Conservation (phyloP, 768 basidiomycete genomes). For the Pleurotus djamor region DNA sequence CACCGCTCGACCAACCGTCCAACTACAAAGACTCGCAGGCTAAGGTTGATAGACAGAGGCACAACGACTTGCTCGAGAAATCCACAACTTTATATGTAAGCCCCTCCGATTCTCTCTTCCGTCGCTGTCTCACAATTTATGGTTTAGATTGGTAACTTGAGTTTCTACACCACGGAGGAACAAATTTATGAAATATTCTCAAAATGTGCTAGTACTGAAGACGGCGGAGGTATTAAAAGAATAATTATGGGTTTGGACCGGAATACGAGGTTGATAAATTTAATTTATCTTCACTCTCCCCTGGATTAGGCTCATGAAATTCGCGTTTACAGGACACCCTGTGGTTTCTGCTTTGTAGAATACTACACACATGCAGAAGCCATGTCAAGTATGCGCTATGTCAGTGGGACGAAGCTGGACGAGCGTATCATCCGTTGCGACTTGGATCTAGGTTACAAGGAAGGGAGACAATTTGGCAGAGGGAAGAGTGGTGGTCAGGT, state of each 20-base stretch:
- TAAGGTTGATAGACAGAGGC: conserved; percentile 73
- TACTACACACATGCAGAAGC: conserved; percentile 96
- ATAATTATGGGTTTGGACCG: conserved; percentile 95
- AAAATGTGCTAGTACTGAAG: conserved; percentile 85
- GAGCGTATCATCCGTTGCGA: conserved; percentile 98
- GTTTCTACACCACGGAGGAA: conserved; percentile 94
- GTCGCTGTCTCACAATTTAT: conserved; percentile 10
- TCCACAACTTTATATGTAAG: conserved; percentile 92
- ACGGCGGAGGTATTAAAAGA: conserved; percentile 87
- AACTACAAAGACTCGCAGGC: conserved; percentile 96
- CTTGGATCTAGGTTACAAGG: conserved; percentile 93
- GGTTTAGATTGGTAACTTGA: conserved; percentile 82
- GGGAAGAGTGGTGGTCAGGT: conserved; percentile 98
- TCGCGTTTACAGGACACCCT: conserved; percentile 64
- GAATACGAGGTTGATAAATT: conserved; percentile 69
- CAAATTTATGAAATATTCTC: conserved; percentile 93
- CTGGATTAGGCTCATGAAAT: conserved; percentile 11
- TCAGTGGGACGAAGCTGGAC: conserved; percentile 98
- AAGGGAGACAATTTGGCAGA: conserved; percentile 95
- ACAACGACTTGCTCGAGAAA: conserved; percentile 77
- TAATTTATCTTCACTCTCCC: not conserved
- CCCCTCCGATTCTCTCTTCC: conserved; percentile 16
- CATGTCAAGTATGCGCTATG: conserved; percentile 87
- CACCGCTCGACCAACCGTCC: conserved; percentile 87
- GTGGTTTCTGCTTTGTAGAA: conserved; percentile 95